Evolutionary conservation across 129 eudicot species (phyloP).

Genomic region (Smallanthus sonchifolius): DNA sequence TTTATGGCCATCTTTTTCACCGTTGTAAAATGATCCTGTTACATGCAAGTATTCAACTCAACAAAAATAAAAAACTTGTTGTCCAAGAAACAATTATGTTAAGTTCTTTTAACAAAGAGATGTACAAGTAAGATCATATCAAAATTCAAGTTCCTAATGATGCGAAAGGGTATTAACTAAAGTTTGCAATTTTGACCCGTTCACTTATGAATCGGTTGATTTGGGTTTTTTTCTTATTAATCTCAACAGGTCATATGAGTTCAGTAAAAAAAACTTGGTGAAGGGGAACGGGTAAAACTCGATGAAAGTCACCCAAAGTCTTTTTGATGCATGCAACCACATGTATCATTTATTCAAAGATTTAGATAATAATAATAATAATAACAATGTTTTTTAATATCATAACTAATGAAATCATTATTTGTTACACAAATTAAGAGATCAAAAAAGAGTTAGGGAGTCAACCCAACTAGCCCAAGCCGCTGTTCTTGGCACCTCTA

Average conservation of each 20-base stretch:
- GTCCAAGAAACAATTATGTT: background rate
- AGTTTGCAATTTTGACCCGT: background rate
- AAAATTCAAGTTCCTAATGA: background rate
- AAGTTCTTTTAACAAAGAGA: background rate
- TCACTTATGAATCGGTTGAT: background rate
- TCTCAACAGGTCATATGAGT: background rate
- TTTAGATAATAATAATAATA: background rate
- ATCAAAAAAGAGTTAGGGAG: background rate
- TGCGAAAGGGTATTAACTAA: background rate
- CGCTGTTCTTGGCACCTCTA: background rate
- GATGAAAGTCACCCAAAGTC: background rate
- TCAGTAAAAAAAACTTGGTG: background rate
- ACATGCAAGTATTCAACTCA: conserved; percentile 19
- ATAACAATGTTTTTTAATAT: background rate
- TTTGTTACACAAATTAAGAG: background rate
- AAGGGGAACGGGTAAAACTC: background rate
- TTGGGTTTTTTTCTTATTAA: background rate
- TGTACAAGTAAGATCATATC: background rate
- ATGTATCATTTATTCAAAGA: background rate
- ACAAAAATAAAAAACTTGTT: background rate
- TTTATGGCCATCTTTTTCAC: conserved; percentile 63
- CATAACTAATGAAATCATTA: background rate
- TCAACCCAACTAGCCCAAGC: background rate
- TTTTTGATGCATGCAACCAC: background rate
- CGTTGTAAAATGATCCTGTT: conserved; percentile 74